Percentiles rank a stretch among this genome's conserved stretches.
Conservation (phyloP, 2,329 filamentous ascomycete species). For the Trichophyton mentagrophytes region DNA sequence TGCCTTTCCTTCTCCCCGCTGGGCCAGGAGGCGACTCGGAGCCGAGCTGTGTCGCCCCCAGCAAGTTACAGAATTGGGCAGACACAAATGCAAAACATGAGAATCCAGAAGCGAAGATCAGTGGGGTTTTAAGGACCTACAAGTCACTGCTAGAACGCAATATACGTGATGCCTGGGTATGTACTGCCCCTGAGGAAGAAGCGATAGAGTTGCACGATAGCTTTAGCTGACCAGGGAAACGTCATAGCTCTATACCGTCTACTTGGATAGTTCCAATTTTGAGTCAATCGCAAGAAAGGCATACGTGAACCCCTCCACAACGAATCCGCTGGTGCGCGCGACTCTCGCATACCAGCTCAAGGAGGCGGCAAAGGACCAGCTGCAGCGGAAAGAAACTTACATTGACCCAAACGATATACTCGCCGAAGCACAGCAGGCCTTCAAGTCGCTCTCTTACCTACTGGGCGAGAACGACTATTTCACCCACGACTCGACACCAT, state of each 20-base stretch:
- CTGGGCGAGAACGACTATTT: conserved; percentile 50
- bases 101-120: conserved; percentile 41
- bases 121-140: conserved; percentile 43
- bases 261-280: conserved; percentile 58
- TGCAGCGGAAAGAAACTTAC: conserved; percentile 48
- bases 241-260: conserved; percentile 60
- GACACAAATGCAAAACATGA: conserved; percentile 39
- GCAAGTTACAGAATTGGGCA: conserved; percentile 57
- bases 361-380: conserved; percentile 58
- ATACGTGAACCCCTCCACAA: conserved; percentile 54
- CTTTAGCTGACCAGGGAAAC: background rate
- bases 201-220: background rate
- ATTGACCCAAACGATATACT: conserved; percentile 47
- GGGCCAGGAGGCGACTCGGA: conserved; percentile 12
- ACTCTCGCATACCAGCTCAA: conserved; percentile 55
- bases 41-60: conserved; percentile 34
- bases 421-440: conserved; percentile 48
- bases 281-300: conserved; percentile 51
- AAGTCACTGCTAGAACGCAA: conserved; percentile 60
- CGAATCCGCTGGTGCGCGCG: conserved; percentile 49
- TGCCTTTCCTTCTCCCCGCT: conserved; percentile 69
- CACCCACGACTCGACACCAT: conserved; percentile 46
- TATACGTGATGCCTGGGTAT: conserved; percentile 76
- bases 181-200: background rate
- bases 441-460: conserved; percentile 47